These are phyloP conservation scores for Marsdenia floribunda DNA, from an alignment of 257 asterid genomes.

Conservation along the genomic window DNA sequence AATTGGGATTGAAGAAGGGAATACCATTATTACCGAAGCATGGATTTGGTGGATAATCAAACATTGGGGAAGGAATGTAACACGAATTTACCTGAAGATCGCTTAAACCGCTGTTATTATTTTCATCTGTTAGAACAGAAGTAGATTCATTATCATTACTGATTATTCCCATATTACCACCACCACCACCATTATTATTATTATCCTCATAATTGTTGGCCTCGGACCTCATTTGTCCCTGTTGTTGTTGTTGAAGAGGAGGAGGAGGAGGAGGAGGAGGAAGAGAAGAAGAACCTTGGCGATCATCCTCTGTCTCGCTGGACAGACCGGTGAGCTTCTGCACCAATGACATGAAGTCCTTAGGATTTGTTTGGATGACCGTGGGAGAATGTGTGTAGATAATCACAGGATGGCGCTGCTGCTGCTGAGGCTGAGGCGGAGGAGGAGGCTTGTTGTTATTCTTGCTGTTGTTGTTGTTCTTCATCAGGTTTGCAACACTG, in stretches of 20 bases:
- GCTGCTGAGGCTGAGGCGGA: constrained; percentile 1
- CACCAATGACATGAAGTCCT: constrained; percentile 41
- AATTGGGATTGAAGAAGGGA: constrained; percentile 19
- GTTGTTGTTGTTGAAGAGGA: background rate
- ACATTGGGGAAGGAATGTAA: constrained; percentile 17
- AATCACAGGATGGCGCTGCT: constrained; percentile 35
- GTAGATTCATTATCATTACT: constrained; percentile 27
- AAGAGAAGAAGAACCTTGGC: background rate
- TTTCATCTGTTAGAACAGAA: constrained; percentile 25
- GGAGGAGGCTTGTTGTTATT: background rate
- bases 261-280: constrained; percentile 9
- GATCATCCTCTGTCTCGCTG: constrained; percentile 20
- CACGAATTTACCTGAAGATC: constrained; percentile 29
- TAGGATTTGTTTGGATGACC: constrained; percentile 32
- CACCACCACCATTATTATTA: background rate
- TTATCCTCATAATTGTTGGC: background rate
- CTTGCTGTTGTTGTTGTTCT: too few relatives aligned
- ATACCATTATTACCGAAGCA: constrained; percentile 10
- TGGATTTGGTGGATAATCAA: constrained; percentile 18
- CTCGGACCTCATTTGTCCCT: background rate
- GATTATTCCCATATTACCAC: background rate
- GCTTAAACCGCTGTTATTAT: constrained; percentile 9
- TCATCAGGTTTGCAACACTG: background rate
- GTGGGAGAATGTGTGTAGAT: constrained; percentile 42
- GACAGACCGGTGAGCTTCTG: constrained; percentile 42